phyloP scores from a whole-genome alignment of 2,329 filamentous ascomycete species.

The Drechslerella dactyloides region DNA sequence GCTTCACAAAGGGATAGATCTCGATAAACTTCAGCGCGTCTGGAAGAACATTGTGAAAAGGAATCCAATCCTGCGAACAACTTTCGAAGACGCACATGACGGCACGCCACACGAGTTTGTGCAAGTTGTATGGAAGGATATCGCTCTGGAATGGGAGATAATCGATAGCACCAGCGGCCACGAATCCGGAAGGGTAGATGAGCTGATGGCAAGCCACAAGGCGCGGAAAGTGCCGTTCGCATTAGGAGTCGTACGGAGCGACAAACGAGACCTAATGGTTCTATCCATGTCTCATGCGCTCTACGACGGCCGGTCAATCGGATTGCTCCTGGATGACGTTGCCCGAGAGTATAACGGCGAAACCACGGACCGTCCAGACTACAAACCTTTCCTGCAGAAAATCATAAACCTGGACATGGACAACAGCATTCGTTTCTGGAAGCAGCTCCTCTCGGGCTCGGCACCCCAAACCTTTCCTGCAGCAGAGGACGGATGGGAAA shows the following conservation, averaged over 20 bases:
- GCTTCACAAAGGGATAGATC: conserved; percentile 65
- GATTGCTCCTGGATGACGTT: conserved; percentile 75
- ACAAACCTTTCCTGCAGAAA: conserved; percentile 62
- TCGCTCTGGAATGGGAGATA: conserved; percentile 57
- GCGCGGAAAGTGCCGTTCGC: conserved; percentile 58
- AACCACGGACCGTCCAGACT: conserved; percentile 61
- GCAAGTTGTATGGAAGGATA: conserved; percentile 62
- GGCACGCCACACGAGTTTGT: conserved; percentile 64
- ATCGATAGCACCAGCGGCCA: conserved; percentile 37
- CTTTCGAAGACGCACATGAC: conserved; percentile 65
- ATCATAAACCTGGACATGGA: conserved; percentile 58
- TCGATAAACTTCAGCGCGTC: conserved; percentile 66
- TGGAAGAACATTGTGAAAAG: conserved; percentile 67
- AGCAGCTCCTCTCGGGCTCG: conserved; percentile 67
- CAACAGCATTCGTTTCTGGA: conserved; percentile 72
- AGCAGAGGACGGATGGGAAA: not conserved
- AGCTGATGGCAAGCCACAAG: conserved; percentile 47
- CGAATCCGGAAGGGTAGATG: conserved; percentile 33
- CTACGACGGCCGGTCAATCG: conserved; percentile 87
- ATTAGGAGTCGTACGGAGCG: conserved; percentile 60
- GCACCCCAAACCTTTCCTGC: conserved; percentile 59
- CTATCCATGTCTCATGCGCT: conserved; percentile 83
- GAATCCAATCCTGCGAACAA: conserved; percentile 77
- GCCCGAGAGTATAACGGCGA: conserved; percentile 67
- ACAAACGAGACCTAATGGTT: conserved; percentile 27